Evolutionary conservation across 140 eudicot genomes (phyloP).

Genomic region (Senecio squalidus): DNA sequence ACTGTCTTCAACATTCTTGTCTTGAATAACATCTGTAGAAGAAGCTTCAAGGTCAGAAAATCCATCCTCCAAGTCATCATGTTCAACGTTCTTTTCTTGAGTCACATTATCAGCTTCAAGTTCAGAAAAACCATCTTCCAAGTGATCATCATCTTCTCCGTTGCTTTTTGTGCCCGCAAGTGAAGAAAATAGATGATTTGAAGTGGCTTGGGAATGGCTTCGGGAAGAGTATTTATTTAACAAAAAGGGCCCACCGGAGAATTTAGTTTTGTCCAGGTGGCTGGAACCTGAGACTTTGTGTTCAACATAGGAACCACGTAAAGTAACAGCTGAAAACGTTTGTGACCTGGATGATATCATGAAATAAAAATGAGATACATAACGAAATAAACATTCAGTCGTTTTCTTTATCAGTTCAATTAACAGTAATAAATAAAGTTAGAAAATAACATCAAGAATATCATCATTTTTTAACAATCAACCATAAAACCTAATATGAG

Average conservation of each 20-base stretch:
- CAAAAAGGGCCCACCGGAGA: constrained; percentile 14
- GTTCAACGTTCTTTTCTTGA: constrained; percentile 20
- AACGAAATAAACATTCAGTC: constrained; percentile 4
- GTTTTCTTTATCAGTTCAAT: neutral
- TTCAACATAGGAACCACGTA: constrained; percentile 26
- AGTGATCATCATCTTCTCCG: constrained; percentile 53
- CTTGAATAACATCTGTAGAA: too few relatives aligned
- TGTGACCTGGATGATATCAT: constrained; percentile 37
- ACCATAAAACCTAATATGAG: too few relatives aligned
- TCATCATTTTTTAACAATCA: too few relatives aligned
- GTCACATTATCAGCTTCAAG: constrained; percentile 35
- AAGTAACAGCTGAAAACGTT: constrained; percentile 22
- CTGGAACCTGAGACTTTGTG: constrained; percentile 24
- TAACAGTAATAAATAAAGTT: neutral
- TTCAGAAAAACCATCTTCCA: constrained; percentile 79
- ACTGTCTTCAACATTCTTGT: too few relatives aligned
- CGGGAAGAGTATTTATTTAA: constrained; percentile 18
- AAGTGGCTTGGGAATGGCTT: constrained; percentile 5
- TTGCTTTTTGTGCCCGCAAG: constrained; percentile 51
- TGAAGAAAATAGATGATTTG: constrained; percentile 35
- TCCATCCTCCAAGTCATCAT: too few relatives aligned
- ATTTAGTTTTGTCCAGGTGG: constrained; percentile 14
- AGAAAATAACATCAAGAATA: constrained; percentile 1
- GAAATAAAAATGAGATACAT: neutral
- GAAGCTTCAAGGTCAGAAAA: too few relatives aligned